phyloP scores from a whole-genome alignment of 192 early-diverging fungal genomes.

The Podila minutissima region DNA sequence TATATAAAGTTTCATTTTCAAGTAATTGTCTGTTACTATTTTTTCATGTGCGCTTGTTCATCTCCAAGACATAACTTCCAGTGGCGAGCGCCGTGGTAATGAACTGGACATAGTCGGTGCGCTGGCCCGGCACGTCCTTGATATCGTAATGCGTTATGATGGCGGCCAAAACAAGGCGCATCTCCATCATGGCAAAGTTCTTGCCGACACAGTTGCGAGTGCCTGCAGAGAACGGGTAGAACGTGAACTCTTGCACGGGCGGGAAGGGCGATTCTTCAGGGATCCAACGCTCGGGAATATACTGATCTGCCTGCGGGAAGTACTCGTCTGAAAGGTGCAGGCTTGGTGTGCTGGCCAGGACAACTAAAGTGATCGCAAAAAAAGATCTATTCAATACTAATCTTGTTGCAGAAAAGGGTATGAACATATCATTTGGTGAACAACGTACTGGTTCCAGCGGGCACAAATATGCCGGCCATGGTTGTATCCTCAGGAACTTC shows the following conservation, averaged over 20 bases:
- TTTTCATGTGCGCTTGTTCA: conserved; percentile 10
- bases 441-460: conserved; percentile 50
- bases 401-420: not conserved
- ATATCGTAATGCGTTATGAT: conserved; percentile 58
- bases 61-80: conserved; percentile 49
- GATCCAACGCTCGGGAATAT: conserved; percentile 63
- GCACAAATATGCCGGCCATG: conserved; percentile 56
- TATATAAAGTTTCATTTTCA: not conserved
- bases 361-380: not conserved
- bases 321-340: conserved; percentile 36
- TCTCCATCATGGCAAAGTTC: conserved; percentile 61
- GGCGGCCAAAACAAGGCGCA: conserved; percentile 54
- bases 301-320: conserved; percentile 60
- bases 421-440: not conserved
- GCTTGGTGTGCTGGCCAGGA: conserved; percentile 18
- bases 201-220: conserved; percentile 59
- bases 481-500: conserved; percentile 47
- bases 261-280: conserved; percentile 18
- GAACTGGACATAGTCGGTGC: conserved; percentile 52
- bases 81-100: conserved; percentile 52
- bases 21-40: not conserved
- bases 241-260: conserved; percentile 32
- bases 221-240: conserved; percentile 58
- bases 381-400: not conserved
- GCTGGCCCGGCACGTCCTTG: conserved; percentile 40